A percentile compares a stretch with the other conserved stretches of the same genome.
phyloP scores from a whole-genome alignment of 495 filamentous ascomycete genomes.

The Sordaria brevicollis region DNA sequence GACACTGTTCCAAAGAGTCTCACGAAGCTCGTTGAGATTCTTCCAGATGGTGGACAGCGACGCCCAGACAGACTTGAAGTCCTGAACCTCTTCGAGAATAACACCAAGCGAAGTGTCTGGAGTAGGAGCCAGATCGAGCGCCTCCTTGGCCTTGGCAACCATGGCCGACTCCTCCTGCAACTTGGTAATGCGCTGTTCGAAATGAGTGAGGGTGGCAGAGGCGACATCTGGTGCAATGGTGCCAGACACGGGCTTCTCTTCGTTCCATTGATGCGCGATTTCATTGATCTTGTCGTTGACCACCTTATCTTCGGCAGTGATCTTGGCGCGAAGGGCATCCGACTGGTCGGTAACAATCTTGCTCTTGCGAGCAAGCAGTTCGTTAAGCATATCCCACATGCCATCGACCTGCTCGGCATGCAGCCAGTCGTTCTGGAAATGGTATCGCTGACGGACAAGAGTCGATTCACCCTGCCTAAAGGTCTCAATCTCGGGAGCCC shows the following conservation, averaged over 20 bases:
- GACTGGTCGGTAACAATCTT: slow-evolving; percentile 95
- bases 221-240: slow-evolving; percentile 83
- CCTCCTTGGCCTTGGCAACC: slow-evolving; percentile 94
- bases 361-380: slow-evolving; percentile 76
- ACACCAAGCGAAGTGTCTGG: slow-evolving; percentile 65
- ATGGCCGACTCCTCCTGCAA: slow-evolving; percentile 82
- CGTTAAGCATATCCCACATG: slow-evolving; percentile 84
- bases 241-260: slow-evolving; percentile 93
- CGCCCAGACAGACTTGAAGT: slow-evolving; percentile 97
- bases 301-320: slow-evolving; percentile 83
- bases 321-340: slow-evolving; percentile 91
- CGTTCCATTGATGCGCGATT: slow-evolving; percentile 76
- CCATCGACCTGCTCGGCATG: slow-evolving; percentile 88
- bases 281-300: slow-evolving; percentile 78
- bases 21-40: slow-evolving; percentile 85
- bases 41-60: slow-evolving; percentile 94
- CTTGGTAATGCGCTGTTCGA: slow-evolving; percentile 69
- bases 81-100: slow-evolving; percentile 91
- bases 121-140: slow-evolving; percentile 74
- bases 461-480: slow-evolving; percentile 94
- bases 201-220: slow-evolving; percentile 63
- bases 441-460: slow-evolving; percentile 77
- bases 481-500: slow-evolving; percentile 90
- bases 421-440: slow-evolving; percentile 88
- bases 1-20: slow-evolving; percentile 84